phyloP scores from a whole-genome alignment of 208 protist species.

The Wallacemonas sp. region DNA sequence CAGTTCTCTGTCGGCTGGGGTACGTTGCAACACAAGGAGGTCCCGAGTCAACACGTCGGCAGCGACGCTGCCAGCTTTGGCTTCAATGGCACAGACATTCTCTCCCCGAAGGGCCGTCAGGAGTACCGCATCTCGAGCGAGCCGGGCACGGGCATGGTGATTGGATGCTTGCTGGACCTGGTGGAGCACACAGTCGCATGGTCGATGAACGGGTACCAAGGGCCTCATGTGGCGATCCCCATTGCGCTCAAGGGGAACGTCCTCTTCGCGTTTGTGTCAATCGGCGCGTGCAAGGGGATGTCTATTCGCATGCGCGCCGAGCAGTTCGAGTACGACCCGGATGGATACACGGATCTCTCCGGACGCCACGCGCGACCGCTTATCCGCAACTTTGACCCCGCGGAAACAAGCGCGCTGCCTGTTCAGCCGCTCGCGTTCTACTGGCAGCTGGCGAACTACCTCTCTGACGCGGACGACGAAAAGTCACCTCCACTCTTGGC shows the following conservation, averaged over 20 bases:
- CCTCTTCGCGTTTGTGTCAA: conserved; percentile 85
- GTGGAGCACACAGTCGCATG: conserved; percentile 70
- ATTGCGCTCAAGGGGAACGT: conserved; percentile 40
- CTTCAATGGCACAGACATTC: conserved; percentile 80
- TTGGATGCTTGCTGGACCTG: conserved; percentile 89
- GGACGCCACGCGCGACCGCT: conserved; percentile 59
- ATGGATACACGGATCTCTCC: conserved; percentile 82
- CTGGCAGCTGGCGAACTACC: conserved; percentile 75
- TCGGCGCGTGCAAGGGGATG: conserved; percentile 79
- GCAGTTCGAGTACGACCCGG: conserved; percentile 84
- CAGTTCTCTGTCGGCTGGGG: conserved; percentile 90
- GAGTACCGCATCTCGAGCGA: conserved; percentile 79
- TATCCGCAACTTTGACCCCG: conserved; percentile 42
- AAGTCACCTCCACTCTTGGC: conserved; percentile 11
- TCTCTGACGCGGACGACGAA: conserved; percentile 72
- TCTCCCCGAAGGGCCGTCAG: conserved; percentile 62
- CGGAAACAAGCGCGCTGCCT: conserved; percentile 46
- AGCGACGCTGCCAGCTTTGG: conserved; percentile 86
- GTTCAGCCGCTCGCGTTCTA: conserved; percentile 72
- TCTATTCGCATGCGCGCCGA: conserved; percentile 57
- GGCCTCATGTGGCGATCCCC: conserved; percentile 77
- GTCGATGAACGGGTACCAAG: conserved; percentile 81
- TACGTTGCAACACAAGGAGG: conserved; percentile 71
- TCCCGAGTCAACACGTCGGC: conserved; percentile 86
- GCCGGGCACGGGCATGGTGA: conserved; percentile 46